Base-by-base conservation (phyloP, 2,329 filamentous ascomycete species). In the Graphilbum sp. region DNA sequence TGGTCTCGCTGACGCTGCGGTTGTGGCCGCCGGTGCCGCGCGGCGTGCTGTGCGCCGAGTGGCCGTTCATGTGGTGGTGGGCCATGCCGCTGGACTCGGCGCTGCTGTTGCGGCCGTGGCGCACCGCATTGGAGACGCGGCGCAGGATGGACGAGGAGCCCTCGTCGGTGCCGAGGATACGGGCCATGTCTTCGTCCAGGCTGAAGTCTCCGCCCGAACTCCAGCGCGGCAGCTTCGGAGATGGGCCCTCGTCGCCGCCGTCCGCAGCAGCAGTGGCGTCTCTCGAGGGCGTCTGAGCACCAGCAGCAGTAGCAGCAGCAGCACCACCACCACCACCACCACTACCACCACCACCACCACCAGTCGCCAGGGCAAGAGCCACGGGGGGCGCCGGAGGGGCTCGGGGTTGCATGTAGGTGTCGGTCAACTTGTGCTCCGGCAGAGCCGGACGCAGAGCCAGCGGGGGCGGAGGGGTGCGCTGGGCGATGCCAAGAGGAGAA, bases 121-220 rank as follows among this genome's bases (percentile, higher is more conserved):
- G 83, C 41, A 95, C 86, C 36, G 84, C 87, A 53, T 94, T 94
- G 8, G 90, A 96, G 31, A 95, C 82, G 37, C 85, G 76, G 41
- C 84, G 81, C 44, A 96, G 64, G 43, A 95, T 81, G 1, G 83
- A 88, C 20, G 83, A 78, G 24, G 75, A 79, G 32, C 69, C 66
- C 53, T 86, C 82, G 43, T 88, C 84, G 17, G 74, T 77, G 31
- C 76, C 80, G 42, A 94, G 66, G 41, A 95, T 88, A 41, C 87
- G 79, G 38, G 83, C 81, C 74, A 95, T 85, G 53, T 96, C 90
- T 56, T 95, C 87, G 46, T 96, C 88, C 78, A 94, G 76, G 42
- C 81, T 90, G 52, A 95, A 90, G 46, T 93, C 86, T 39, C 78
- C 84, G 37, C 83, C 84, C 32, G 72, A 69, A 56, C 80, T 93